These are phyloP conservation scores for Aspergillus ochraceoroseus DNA, from an alignment of 2,329 filamentous ascomycete genomes.

Conservation along the genomic window DNA sequence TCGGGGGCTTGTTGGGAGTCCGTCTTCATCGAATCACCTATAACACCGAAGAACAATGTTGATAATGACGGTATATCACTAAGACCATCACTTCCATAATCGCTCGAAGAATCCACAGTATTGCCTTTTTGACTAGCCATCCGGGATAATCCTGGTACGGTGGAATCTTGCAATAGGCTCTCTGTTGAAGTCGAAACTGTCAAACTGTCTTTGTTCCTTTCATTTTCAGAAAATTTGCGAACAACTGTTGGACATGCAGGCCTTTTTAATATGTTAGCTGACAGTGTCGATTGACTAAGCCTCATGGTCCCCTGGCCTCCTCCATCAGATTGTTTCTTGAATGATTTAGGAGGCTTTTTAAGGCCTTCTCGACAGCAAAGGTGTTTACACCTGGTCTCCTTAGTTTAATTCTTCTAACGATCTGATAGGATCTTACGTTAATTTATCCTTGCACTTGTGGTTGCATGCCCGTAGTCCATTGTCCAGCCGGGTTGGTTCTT, in stretches of 20 bases:
- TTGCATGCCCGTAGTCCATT: slow-evolving; percentile 73
- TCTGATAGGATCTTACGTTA: slow-evolving; percentile 36
- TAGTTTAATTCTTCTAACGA: background rate
- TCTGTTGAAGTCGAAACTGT: background rate
- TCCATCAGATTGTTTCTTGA: slow-evolving; percentile 22
- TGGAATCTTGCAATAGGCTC: background rate
- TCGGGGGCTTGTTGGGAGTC: background rate
- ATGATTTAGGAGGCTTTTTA: slow-evolving; percentile 55
- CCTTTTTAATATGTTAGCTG: slow-evolving; percentile 25
- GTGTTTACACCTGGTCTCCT: slow-evolving; percentile 58
- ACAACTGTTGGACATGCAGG: slow-evolving; percentile 2
- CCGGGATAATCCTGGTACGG: background rate
- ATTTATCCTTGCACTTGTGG: slow-evolving; percentile 62
- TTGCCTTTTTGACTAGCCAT: background rate
- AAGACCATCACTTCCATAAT: slow-evolving; percentile 32
- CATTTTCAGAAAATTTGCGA: background rate
- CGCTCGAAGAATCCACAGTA: slow-evolving; percentile 27
- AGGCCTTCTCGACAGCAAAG: slow-evolving; percentile 67
- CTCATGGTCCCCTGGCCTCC: slow-evolving; percentile 22
- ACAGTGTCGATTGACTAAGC: slow-evolving; percentile 29
- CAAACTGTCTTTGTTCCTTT: background rate
- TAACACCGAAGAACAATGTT: slow-evolving; percentile 23
- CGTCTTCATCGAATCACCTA: background rate
- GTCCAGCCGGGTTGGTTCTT: slow-evolving; percentile 50
- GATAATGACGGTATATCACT: slow-evolving; percentile 40